Percentiles rank a stretch among this genome's conserved stretches.
Evolutionary conservation across 768 basidiomycete species (phyloP).

Genomic region (Mrakia hoshinonis): DNA sequence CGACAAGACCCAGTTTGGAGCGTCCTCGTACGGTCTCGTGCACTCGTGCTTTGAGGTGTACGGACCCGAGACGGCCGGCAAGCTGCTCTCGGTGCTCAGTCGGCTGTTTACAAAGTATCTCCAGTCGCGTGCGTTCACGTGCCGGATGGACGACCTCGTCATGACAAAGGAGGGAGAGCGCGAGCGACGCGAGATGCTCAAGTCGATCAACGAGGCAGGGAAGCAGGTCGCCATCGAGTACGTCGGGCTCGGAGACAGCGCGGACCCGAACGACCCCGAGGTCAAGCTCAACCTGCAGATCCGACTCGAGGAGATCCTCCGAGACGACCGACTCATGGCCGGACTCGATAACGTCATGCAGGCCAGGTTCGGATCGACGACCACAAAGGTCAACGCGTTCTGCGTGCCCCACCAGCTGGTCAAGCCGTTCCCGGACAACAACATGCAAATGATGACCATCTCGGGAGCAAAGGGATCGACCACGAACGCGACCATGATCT

Average conservation of each 20-base stretch:
- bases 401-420: slow-evolving; percentile 78
- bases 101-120: slow-evolving; percentile 94
- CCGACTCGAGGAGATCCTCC: slow-evolving; percentile 80
- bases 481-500: slow-evolving; percentile 95
- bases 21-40: slow-evolving; percentile 88
- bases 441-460: slow-evolving; percentile 98
- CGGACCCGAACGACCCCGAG: slow-evolving; percentile 40
- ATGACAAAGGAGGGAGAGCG: slow-evolving; percentile 73
- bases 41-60: slow-evolving; percentile 96
- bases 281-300: slow-evolving; percentile 41
- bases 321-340: slow-evolving; percentile 95
- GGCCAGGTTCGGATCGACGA: slow-evolving; percentile 56
- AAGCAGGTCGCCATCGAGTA: slow-evolving; percentile 76
- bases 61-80: slow-evolving; percentile 77
- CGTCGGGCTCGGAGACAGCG: slow-evolving; percentile 49
- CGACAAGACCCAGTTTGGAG: slow-evolving; percentile 96
- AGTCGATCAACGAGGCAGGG: slow-evolving; percentile 61
- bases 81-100: slow-evolving; percentile 82
- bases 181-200: slow-evolving; percentile 58
- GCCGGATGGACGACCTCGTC: slow-evolving; percentile 95
- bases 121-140: slow-evolving; percentile 93
- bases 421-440: slow-evolving; percentile 91
- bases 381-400: slow-evolving; percentile 77
- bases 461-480: slow-evolving; percentile 97
- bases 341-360: slow-evolving; percentile 62